These are phyloP conservation scores for Marchantia paleacea DNA, from an alignment of 225 moss, liverwort and hornwort species.

Conservation along the genomic window DNA sequence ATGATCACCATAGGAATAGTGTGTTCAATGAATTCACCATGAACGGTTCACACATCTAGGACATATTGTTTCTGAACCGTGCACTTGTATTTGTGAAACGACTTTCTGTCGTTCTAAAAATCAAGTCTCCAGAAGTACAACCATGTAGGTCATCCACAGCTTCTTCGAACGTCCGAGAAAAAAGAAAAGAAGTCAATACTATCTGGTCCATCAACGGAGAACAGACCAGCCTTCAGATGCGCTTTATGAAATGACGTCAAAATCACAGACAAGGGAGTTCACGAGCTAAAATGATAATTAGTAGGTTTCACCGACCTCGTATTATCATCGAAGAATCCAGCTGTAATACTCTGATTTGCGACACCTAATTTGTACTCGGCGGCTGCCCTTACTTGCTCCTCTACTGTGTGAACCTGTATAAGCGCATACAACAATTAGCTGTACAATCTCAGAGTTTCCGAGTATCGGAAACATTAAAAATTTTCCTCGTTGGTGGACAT, in stretches of 20 bases:
- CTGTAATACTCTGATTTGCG: slow-evolving; percentile 98
- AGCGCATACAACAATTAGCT: slow-evolving; percentile 3
- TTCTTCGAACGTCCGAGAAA: not conserved
- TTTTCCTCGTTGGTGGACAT: not conserved
- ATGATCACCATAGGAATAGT: not conserved
- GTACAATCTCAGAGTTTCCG: not conserved
- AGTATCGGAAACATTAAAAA: not conserved
- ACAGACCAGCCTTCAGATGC: no score
- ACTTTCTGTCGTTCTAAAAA: not conserved
- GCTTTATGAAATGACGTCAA: no score
- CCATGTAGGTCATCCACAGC: not conserved
- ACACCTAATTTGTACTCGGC: slow-evolving; percentile 98
- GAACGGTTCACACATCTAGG: not conserved
- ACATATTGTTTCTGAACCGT: not conserved
- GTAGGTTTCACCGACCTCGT: slow-evolving; percentile 54
- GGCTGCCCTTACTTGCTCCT: slow-evolving; percentile 96
- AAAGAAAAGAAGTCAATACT: no score
- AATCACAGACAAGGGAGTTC: no score
- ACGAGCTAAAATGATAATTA: not conserved
- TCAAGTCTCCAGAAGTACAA: not conserved
- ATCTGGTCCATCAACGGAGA: no score
- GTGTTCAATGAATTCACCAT: not conserved
- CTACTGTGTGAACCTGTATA: slow-evolving; percentile 84
- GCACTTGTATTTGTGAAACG: not conserved
- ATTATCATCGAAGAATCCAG: slow-evolving; percentile 98